Conservation (phyloP, 1,284 basidiomycete genomes). For the Boletus albobrunnescens region DNA sequence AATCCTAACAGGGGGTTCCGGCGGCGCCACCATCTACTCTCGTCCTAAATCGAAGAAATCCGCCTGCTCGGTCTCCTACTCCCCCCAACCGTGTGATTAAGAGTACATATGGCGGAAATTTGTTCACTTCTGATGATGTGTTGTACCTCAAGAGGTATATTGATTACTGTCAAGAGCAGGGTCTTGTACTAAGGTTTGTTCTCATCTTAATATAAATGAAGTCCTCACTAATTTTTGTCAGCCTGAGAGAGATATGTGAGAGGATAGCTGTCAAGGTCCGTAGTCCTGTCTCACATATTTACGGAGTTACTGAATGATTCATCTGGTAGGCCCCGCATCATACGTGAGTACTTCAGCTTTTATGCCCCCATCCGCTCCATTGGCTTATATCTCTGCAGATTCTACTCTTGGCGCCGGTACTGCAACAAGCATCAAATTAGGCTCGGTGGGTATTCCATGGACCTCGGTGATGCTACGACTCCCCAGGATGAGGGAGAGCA, state of each 20-base stretch:
- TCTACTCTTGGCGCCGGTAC: conserved; percentile 82
- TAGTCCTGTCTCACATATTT: neutral
- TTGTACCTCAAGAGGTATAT: conserved; percentile 78
- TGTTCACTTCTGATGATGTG: conserved; percentile 78
- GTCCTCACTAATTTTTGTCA: conserved; percentile 24
- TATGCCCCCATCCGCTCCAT: neutral
- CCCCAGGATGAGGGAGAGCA: conserved; percentile 41
- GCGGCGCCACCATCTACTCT: conserved; percentile 60
- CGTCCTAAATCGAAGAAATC: conserved; percentile 58
- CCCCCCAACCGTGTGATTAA: conserved; percentile 77
- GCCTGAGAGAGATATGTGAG: conserved; percentile 78
- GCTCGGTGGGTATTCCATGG: conserved; percentile 76
- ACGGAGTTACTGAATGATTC: conserved; percentile 4
- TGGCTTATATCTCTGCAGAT: conserved; percentile 42
- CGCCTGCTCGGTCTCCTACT: conserved; percentile 71
- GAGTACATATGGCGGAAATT: conserved; percentile 79
- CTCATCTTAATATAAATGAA: neutral
- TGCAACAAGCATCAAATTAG: conserved; percentile 86
- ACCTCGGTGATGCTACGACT: conserved; percentile 44
- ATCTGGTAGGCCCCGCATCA: conserved; percentile 70
- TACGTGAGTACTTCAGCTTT: conserved; percentile 47
- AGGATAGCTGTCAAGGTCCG: conserved; percentile 72
- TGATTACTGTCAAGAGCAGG: conserved; percentile 80
- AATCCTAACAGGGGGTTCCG: conserved; percentile 43
- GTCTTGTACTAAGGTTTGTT: conserved; percentile 65